phyloP scores from a whole-genome alignment of 768 basidiomycete species.

The Mrakia hoshinonis region DNA sequence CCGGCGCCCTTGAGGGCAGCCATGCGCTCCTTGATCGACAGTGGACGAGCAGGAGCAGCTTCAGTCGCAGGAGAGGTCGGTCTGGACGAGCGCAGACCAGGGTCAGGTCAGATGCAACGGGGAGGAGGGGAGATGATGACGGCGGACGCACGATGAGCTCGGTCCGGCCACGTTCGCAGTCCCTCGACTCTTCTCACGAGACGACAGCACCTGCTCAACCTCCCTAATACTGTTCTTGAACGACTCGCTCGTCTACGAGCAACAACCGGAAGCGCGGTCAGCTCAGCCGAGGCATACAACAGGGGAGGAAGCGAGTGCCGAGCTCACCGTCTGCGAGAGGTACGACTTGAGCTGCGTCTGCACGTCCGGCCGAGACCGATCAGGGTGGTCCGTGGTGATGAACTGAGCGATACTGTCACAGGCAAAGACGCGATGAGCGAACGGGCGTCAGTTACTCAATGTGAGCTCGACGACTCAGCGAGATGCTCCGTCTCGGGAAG shows the following conservation, averaged over 20 bases:
- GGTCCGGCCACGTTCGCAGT: neutral
- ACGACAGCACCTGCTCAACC: slow-evolving; percentile 12
- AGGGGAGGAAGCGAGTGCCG: neutral
- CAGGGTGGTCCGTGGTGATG: slow-evolving; percentile 8
- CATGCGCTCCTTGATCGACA: slow-evolving; percentile 26
- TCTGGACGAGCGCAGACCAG: neutral
- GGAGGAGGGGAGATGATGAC: neutral
- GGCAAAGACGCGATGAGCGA: neutral
- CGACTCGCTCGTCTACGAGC: neutral
- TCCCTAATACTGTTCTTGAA: slow-evolving; percentile 6
- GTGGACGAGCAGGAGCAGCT: neutral
- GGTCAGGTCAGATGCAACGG: neutral
- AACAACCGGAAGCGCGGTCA: neutral
- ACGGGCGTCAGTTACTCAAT: neutral
- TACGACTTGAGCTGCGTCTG: neutral
- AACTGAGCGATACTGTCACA: slow-evolving; percentile 16
- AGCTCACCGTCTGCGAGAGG: slow-evolving; percentile 12
- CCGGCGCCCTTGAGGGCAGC: slow-evolving; percentile 26
- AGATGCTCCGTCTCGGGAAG: neutral
- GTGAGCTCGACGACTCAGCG: neutral
- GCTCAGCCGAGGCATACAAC: neutral
- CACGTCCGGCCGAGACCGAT: slow-evolving; percentile 7
- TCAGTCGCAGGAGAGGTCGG: neutral
- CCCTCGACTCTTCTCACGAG: neutral
- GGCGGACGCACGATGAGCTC: slow-evolving; percentile 4